Evolutionary conservation across 768 basidiomycete species (phyloP).

Genomic region (Mycena floridula): DNA sequence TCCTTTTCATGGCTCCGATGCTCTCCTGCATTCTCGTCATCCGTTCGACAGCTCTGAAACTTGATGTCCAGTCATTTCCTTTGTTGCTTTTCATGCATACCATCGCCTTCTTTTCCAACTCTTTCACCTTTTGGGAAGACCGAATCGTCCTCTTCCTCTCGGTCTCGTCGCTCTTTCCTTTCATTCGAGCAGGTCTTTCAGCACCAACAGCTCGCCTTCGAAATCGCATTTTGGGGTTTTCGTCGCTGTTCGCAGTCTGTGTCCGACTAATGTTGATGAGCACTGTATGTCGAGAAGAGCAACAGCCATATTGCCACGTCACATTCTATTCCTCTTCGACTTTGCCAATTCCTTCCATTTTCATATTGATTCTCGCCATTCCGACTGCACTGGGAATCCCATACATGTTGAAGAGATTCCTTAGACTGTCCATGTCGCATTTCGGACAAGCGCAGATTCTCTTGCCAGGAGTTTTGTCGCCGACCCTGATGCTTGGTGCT

Average conservation of each 20-base stretch:
- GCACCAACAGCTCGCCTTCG: slow-evolving; percentile 69
- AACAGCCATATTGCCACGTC: slow-evolving; percentile 81
- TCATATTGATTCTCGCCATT: slow-evolving; percentile 52
- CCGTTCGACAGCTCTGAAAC: slow-evolving; percentile 30
- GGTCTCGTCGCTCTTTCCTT: slow-evolving; percentile 55
- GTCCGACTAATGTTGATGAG: slow-evolving; percentile 73
- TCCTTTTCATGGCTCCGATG: slow-evolving; percentile 43
- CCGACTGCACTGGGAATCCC: slow-evolving; percentile 51
- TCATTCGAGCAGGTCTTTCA: slow-evolving; percentile 53
- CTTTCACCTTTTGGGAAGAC: slow-evolving; percentile 98
- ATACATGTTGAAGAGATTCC: slow-evolving; percentile 29
- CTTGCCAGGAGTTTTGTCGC: slow-evolving; percentile 50
- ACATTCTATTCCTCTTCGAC: slow-evolving; percentile 83
- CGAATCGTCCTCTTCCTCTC: slow-evolving; percentile 70
- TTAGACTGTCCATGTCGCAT: slow-evolving; percentile 31
- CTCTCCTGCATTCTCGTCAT: slow-evolving; percentile 41
- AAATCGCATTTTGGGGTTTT: slow-evolving; percentile 69
- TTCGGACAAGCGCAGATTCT: slow-evolving; percentile 15
- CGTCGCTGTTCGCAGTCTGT: slow-evolving; percentile 56
- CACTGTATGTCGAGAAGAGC: slow-evolving; percentile 93
- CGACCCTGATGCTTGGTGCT: slow-evolving; percentile 52
- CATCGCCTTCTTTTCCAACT: slow-evolving; percentile 83
- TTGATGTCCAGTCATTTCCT: slow-evolving; percentile 26
- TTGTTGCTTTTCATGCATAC: slow-evolving; percentile 64
- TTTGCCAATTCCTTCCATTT: slow-evolving; percentile 55